Evolutionary conservation across 805 yeast species (phyloP), one percentile per base, ranked within the genome.

Genomic region (Suhomyces xylopsoci): DNA sequence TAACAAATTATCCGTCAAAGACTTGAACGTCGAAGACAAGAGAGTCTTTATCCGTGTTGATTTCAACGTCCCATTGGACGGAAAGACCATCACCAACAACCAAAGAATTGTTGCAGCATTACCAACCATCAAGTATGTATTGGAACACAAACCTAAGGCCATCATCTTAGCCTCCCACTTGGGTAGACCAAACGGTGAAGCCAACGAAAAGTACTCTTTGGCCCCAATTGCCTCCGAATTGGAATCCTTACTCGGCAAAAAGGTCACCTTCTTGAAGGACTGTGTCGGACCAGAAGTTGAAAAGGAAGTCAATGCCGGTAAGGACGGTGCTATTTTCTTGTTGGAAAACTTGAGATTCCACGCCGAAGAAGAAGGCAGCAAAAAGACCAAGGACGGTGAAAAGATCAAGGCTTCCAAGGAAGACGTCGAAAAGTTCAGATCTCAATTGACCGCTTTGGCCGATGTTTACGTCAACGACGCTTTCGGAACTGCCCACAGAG

Each of bases 401-500:
- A 94, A 94, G 82, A 84, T 85, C 68, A 96, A 94, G 87, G 97
- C 98, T 58, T 84, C 88, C 62, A 79, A 85, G 58, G 96, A 82
- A 67, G 88, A 75, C 61, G 97, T 94, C 63, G 85, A 80, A 69
- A 82, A 78, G 64, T 94, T 94, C 88, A 90, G 99, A 84, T 69
- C 83, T 67, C 85, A 88, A 70, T 85, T 94, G 78, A 88, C 97
- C 66, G 78, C 91, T 52, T 82, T 94, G 68, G 98, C 97, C 62
- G 99, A 94, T 68, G 96, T 94, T 60, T 94, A 94, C 82, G 84
- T 94, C 73, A 87, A 94, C 80, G 99, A 94, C 74, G 98, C 97
- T 54, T 94, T 94, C 69, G 99, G 99, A 75, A 94, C 99, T 59
- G 97, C 98, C 53, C 99, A 94, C 88, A 90, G 99, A 83, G 99